A percentile compares a stretch with the other conserved stretches of the same genome.
Evolutionary conservation across 257 asterid species (phyloP).

Genomic region (Leptodermis oblonga): DNA sequence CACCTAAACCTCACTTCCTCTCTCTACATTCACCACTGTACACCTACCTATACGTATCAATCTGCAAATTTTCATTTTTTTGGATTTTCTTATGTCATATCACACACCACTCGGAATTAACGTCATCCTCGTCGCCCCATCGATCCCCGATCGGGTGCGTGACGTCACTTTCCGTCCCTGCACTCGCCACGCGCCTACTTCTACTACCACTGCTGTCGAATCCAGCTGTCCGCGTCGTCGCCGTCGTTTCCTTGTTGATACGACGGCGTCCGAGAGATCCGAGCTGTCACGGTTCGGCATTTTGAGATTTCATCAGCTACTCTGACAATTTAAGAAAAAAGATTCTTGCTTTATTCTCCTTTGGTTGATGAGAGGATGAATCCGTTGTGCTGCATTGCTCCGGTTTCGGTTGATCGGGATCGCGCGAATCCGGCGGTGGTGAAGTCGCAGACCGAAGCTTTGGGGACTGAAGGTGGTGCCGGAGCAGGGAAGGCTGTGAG

Average conservation of each 20-base stretch:
- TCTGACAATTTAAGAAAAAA: background rate
- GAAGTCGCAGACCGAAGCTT: constrained; percentile 50
- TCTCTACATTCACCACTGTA: constrained; percentile 27
- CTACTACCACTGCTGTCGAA: background rate
- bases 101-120: constrained; percentile 23
- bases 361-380: constrained; percentile 47
- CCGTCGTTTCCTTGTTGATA: background rate
- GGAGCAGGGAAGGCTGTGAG: constrained; percentile 34
- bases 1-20: constrained; percentile 15
- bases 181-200: background rate
- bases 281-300: constrained; percentile 18
- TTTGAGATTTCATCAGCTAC: background rate
- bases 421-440: constrained; percentile 51
- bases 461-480: constrained; percentile 31
- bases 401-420: constrained; percentile 88
- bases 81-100: constrained; percentile 41
- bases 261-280: constrained; percentile 26
- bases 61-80: background rate
- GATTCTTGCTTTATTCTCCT: too few relatives aligned
- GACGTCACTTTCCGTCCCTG: background rate
- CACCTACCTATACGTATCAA: background rate
- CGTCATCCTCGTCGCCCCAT: constrained; percentile 32
- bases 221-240: background rate
- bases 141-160: constrained; percentile 61
- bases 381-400: constrained; percentile 99